Percentiles rank a stretch among this genome's conserved stretches.
These are phyloP conservation scores for Apophysomyces elegans DNA, from an alignment of 371 early-diverging fungal genomes.

Conservation along the genomic window DNA sequence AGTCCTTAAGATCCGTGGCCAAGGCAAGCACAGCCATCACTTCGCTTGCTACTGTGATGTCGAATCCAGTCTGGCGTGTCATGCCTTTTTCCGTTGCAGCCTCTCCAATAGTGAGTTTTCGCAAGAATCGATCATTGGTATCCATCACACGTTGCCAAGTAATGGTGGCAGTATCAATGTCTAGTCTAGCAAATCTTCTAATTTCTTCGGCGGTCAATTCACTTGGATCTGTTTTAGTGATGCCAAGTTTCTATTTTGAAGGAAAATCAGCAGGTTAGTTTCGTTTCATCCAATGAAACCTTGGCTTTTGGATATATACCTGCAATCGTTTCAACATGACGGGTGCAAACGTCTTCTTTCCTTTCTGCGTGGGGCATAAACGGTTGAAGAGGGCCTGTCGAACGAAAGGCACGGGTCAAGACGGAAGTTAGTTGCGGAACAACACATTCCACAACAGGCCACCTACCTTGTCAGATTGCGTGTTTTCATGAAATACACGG, in stretches of 20 bases:
- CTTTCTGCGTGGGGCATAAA: slow-evolving; percentile 84
- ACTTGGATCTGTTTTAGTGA: slow-evolving; percentile 73
- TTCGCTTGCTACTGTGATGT: slow-evolving; percentile 94
- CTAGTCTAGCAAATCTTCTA: slow-evolving; percentile 78
- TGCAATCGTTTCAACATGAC: slow-evolving; percentile 84
- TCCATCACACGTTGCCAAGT: slow-evolving; percentile 96
- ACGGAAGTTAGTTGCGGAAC: background rate
- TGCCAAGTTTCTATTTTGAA: slow-evolving; percentile 66
- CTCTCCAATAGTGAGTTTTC: slow-evolving; percentile 85
- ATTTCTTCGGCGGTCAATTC: slow-evolving; percentile 79
- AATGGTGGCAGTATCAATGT: slow-evolving; percentile 87
- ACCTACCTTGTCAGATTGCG: slow-evolving; percentile 69
- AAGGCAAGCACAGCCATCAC: slow-evolving; percentile 95
- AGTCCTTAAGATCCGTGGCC: slow-evolving; percentile 81
- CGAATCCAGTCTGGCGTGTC: slow-evolving; percentile 87
- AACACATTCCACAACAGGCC: background rate
- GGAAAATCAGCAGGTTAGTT: background rate
- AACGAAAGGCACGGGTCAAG: slow-evolving; percentile 25
- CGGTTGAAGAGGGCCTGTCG: slow-evolving; percentile 76
- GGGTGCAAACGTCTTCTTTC: slow-evolving; percentile 74
- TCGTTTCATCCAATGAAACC: slow-evolving; percentile 2
- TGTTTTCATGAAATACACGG: slow-evolving; percentile 92
- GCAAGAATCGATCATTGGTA: slow-evolving; percentile 91
- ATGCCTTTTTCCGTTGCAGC: slow-evolving; percentile 82
- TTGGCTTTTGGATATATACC: slow-evolving; percentile 27